These are phyloP conservation scores for Penicillium desertorum DNA, from an alignment of 495 filamentous ascomycete genomes.

Conservation along the genomic window DNA sequence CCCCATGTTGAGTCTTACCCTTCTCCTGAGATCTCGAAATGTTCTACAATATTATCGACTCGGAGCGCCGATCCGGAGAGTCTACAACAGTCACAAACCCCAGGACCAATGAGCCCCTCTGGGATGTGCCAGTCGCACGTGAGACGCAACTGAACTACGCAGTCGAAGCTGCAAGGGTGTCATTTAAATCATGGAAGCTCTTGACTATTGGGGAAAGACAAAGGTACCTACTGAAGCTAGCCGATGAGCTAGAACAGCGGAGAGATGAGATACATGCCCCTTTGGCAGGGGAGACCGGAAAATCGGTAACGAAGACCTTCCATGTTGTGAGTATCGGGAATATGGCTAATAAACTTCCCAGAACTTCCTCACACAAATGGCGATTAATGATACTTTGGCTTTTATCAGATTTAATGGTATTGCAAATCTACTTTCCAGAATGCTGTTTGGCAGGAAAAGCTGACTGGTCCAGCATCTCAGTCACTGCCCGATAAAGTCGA, in stretches of 20 bases:
- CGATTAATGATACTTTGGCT: background rate
- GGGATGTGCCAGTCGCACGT: background rate
- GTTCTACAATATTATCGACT: background rate
- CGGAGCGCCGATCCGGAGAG: background rate
- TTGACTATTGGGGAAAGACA: too few species aligned
- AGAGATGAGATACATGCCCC: background rate
- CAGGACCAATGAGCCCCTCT: background rate
- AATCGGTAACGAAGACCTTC: background rate
- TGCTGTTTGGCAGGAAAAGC: background rate
- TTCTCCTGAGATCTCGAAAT: background rate
- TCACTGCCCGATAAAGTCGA: background rate
- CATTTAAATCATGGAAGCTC: too few species aligned
- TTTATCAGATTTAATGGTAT: background rate
- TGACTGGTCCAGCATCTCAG: background rate
- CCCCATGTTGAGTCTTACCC: background rate
- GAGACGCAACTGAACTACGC: background rate
- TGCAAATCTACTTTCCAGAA: background rate
- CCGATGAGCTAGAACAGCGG: background rate
- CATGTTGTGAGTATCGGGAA: background rate
- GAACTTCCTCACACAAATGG: background rate
- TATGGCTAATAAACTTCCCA: background rate
- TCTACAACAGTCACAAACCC: background rate
- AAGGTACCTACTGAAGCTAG: background rate
- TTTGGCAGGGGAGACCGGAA: background rate
- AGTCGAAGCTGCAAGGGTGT: too few species aligned